phyloP scores from a whole-genome alignment of 1,284 basidiomycete species.

The Hypsizygus ulmarius region DNA sequence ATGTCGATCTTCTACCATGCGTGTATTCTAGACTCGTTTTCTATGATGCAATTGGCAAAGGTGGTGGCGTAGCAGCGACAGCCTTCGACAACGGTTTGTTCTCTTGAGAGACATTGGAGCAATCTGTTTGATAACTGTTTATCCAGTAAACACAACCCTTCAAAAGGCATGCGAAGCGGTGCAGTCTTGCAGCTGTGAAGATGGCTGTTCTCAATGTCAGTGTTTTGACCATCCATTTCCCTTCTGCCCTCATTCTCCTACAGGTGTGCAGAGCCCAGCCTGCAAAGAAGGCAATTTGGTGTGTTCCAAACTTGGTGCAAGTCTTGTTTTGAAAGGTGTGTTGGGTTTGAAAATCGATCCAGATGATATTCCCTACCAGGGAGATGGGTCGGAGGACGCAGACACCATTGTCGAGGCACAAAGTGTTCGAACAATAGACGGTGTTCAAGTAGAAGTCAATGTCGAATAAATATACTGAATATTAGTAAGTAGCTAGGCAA shows the following conservation, averaged over 20 bases:
- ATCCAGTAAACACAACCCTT: constrained; percentile 58
- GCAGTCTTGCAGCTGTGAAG: constrained; percentile 65
- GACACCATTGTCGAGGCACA: constrained; percentile 58
- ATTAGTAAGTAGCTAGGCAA: constrained; percentile 29
- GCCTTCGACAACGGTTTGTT: constrained; percentile 78
- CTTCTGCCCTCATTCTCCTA: constrained; percentile 2
- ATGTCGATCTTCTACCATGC: neutral
- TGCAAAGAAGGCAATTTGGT: constrained; percentile 71
- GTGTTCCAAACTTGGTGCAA: constrained; percentile 70
- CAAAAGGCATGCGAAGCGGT: constrained; percentile 61
- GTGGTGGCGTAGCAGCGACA: constrained; percentile 71
- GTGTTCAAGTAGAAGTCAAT: constrained; percentile 49
- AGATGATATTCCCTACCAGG: constrained; percentile 39
- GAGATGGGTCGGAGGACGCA: constrained; percentile 25
- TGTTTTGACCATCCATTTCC: neutral
- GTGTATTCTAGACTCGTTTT: constrained; percentile 65
- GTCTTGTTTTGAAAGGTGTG: constrained; percentile 61
- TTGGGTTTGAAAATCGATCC: constrained; percentile 54
- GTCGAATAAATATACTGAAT: constrained; percentile 3
- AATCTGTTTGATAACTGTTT: constrained; percentile 7
- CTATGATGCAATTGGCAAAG: constrained; percentile 74
- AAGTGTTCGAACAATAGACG: constrained; percentile 45
- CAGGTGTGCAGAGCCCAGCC: constrained; percentile 60
- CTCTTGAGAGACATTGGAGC: neutral
- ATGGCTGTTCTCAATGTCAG: constrained; percentile 76